A percentile compares a stretch with the other conserved stretches of the same genome.
Conservation (phyloP, 352 stramenopile genomes). For the Pythium rishiriense region DNA sequence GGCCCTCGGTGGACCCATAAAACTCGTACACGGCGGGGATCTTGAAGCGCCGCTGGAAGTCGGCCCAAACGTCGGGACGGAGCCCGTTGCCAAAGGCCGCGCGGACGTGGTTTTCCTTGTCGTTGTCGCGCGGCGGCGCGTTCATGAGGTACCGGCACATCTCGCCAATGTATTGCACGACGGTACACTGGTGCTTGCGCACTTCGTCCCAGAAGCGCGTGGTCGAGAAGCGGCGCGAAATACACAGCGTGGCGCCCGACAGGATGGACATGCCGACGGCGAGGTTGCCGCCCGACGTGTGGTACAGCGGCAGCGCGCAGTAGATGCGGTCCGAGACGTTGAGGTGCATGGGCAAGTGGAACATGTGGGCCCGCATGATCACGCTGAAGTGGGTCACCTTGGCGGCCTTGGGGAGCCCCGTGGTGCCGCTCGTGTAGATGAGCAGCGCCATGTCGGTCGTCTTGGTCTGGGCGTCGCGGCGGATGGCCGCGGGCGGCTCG, state of each 20-base stretch:
- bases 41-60: constrained; percentile 86
- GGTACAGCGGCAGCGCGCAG: constrained; percentile 80
- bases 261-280: constrained; percentile 81
- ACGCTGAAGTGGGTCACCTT: constrained; percentile 77
- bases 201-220: constrained; percentile 81
- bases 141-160: constrained; percentile 88
- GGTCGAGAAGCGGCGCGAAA: constrained; percentile 77
- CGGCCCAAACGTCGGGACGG: constrained; percentile 84
- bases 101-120: constrained; percentile 70
- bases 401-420: constrained; percentile 75
- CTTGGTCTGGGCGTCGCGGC: constrained; percentile 32
- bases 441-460: constrained; percentile 69
- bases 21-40: constrained; percentile 91
- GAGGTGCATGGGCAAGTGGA: constrained; percentile 58
- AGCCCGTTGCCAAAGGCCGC: constrained; percentile 91
- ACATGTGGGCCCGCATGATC: constrained; percentile 58
- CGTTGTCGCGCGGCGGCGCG: constrained; percentile 41
- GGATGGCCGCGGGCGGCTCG: constrained; percentile 32
- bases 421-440: constrained; percentile 89
- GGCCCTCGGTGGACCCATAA: constrained; percentile 91
- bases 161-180: constrained; percentile 91
- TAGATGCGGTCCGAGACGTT: constrained; percentile 71
- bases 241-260: constrained; percentile 69
- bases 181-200: constrained; percentile 57
- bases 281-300: constrained; percentile 81